Evolutionary conservation across 768 basidiomycete genomes (phyloP).

Genomic region (Termitomyces sp.): DNA sequence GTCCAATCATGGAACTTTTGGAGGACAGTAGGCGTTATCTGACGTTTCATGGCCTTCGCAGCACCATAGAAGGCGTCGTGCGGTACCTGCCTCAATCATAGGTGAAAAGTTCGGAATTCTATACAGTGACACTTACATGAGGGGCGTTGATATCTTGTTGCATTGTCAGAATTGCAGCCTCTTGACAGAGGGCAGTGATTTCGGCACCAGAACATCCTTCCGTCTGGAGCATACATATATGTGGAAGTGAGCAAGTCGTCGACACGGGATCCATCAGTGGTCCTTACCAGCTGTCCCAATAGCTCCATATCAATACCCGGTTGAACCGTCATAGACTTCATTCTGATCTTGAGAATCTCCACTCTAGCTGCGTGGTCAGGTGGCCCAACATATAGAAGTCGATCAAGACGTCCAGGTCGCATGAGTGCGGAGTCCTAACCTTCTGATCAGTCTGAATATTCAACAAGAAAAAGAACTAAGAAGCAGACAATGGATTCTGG

Average conservation of each 20-base stretch:
- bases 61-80: slow-evolving; percentile 70
- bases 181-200: slow-evolving; percentile 88
- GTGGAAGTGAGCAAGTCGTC: background rate
- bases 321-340: slow-evolving; percentile 77
- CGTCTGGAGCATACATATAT: slow-evolving; percentile 48
- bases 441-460: background rate
- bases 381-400: slow-evolving; percentile 91
- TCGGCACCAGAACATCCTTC: slow-evolving; percentile 97
- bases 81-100: slow-evolving; percentile 56
- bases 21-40: slow-evolving; percentile 83
- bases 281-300: slow-evolving; percentile 67
- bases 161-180: slow-evolving; percentile 94
- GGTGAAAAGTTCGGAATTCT: background rate
- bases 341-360: slow-evolving; percentile 82
- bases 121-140: slow-evolving; percentile 48
- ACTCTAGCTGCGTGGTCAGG: slow-evolving; percentile 76
- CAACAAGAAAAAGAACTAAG: background rate
- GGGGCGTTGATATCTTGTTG: slow-evolving; percentile 76
- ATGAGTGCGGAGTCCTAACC: slow-evolving; percentile 88
- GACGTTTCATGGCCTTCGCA: slow-evolving; percentile 64
- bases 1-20: slow-evolving; percentile 71
- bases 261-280: background rate
- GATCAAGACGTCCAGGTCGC: slow-evolving; percentile 92
- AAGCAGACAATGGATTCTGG: slow-evolving; percentile 83
- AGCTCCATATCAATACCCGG: slow-evolving; percentile 59